phyloP scores from a whole-genome alignment of 139 green algal genomes.

The Tetratostichococcus sp. region DNA sequence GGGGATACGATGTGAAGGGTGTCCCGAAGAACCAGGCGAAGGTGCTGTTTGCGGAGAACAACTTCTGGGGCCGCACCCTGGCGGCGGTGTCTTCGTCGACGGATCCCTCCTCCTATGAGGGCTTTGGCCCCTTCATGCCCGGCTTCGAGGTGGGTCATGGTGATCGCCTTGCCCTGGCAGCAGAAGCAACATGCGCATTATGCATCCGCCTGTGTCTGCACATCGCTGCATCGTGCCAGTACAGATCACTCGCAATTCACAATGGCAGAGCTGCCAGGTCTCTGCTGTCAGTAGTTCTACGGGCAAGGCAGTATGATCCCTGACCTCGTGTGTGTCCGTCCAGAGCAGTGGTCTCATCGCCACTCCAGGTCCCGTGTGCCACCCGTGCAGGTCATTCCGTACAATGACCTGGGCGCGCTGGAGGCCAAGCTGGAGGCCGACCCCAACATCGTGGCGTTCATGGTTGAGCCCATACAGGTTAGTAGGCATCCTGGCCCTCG shows the following conservation, averaged over 20 bases:
- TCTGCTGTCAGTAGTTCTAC: too few relatives aligned
- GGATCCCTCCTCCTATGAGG: conserved; percentile 63
- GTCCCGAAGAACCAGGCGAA: conserved; percentile 84
- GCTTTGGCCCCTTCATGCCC: conserved; percentile 90
- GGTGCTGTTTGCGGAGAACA: conserved; percentile 87
- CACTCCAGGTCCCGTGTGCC: too few relatives aligned
- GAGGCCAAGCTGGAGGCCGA: conserved; percentile 60
- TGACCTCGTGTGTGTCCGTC: too few relatives aligned
- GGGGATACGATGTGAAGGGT: conserved; percentile 95
- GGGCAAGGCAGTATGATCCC: too few relatives aligned
- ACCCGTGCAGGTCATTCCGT: conserved; percentile 82
- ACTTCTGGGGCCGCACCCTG: conserved; percentile 97
- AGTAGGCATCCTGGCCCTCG: not conserved
- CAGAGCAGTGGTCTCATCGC: too few relatives aligned
- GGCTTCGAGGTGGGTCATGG: conserved; percentile 83
- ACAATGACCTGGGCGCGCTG: conserved; percentile 87
- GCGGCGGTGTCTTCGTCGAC: conserved; percentile 86
- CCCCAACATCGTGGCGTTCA: conserved; percentile 90
- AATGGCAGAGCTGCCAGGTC: too few relatives aligned
- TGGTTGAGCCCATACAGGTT: conserved; percentile 97
- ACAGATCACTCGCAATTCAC: too few relatives aligned
- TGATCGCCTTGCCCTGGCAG: too few relatives aligned
- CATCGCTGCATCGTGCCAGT: too few relatives aligned
- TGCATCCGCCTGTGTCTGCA: too few relatives aligned
- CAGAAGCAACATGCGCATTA: too few relatives aligned